A percentile compares a stretch with the other conserved stretches of the same genome.
These are phyloP conservation scores for Salix arbutifolia DNA, from an alignment of 345 rosid species.

Conservation along the genomic window DNA sequence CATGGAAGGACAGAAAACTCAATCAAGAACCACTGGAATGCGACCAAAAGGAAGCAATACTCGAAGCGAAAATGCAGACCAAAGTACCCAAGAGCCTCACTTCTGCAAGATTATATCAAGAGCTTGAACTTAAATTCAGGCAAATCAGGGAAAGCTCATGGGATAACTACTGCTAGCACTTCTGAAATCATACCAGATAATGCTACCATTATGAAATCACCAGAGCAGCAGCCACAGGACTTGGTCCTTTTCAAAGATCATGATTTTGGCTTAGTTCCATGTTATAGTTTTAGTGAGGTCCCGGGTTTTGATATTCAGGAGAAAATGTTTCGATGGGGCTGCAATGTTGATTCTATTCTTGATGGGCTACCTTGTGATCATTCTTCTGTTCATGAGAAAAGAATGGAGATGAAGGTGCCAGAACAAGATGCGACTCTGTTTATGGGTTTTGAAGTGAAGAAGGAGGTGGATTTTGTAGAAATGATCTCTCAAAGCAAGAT, in stretches of 20 bases:
- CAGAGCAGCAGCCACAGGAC: neutral
- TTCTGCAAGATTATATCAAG: slow-evolving; percentile 90
- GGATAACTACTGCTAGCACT: slow-evolving; percentile 12
- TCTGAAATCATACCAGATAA: neutral
- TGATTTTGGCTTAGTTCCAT: slow-evolving; percentile 45
- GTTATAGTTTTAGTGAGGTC: slow-evolving; percentile 41
- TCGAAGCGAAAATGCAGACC: slow-evolving; percentile 80
- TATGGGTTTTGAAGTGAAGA: slow-evolving; percentile 29
- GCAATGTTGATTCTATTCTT: slow-evolving; percentile 64
- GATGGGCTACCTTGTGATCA: slow-evolving; percentile 44
- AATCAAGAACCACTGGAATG: slow-evolving; percentile 99
- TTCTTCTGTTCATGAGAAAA: slow-evolving; percentile 19
- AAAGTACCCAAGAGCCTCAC: slow-evolving; percentile 63
- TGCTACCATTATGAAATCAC: neutral
- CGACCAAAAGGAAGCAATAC: slow-evolving; percentile 84
- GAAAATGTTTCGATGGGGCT: slow-evolving; percentile 51
- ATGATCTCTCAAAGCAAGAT: slow-evolving; percentile 43
- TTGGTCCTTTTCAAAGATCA: slow-evolving; percentile 27
- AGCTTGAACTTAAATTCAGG: slow-evolving; percentile 52
- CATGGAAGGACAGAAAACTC: slow-evolving; percentile 98
- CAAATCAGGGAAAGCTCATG: slow-evolving; percentile 9
- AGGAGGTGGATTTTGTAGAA: slow-evolving; percentile 58
- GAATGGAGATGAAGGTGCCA: slow-evolving; percentile 22
- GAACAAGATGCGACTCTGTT: slow-evolving; percentile 10
- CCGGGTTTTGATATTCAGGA: slow-evolving; percentile 59